These are phyloP conservation scores for Sutorius eximius DNA, from an alignment of 1,284 basidiomycete genomes.

Conservation along the genomic window DNA sequence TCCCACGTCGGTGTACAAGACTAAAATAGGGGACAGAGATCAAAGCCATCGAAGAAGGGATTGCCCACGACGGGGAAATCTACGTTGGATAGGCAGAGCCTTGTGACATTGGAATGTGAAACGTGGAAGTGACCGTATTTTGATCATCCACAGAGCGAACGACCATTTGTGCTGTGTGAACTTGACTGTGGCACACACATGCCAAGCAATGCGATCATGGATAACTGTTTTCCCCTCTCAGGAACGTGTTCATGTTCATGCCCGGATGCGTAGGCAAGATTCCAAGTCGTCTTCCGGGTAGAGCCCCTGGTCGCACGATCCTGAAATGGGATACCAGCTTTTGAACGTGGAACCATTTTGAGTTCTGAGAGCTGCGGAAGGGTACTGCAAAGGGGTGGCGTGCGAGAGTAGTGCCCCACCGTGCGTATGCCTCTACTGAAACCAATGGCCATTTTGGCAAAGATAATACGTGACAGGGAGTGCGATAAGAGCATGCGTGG, in stretches of 20 bases:
- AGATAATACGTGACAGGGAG: neutral
- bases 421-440: no score
- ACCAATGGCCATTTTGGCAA: no score
- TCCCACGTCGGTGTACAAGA: neutral
- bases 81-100: neutral
- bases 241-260: neutral
- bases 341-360: neutral
- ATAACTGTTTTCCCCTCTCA: neutral
- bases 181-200: neutral
- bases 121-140: neutral
- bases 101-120: neutral
- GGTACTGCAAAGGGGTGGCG: neutral
- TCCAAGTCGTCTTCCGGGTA: neutral
- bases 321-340: neutral
- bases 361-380: neutral
- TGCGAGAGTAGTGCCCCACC: neutral
- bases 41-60: slow-evolving; percentile 28
- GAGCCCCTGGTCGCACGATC: neutral
- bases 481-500: neutral
- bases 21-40: slow-evolving; percentile 26
- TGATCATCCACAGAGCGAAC: neutral
- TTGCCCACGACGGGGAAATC: slow-evolving; percentile 17
- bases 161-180: neutral
- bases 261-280: neutral
- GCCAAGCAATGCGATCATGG: neutral